These are phyloP conservation scores for Prunella vulgaris DNA, from an alignment of 257 asterid genomes.

Conservation along the genomic window DNA sequence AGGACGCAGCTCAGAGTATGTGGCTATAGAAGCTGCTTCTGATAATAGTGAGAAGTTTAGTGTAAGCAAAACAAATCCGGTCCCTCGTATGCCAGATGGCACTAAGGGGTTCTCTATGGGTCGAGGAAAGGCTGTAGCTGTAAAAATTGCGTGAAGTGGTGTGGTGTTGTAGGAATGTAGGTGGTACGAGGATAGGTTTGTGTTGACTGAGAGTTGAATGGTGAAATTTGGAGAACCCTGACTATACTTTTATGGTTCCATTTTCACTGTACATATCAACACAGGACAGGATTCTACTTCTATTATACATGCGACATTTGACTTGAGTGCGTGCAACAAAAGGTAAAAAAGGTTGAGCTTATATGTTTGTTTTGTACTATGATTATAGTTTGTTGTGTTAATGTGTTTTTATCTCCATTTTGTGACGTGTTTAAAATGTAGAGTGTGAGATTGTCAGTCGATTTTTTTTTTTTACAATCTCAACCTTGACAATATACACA, in stretches of 20 bases:
- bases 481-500: no score
- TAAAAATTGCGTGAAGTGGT: conserved; percentile 29
- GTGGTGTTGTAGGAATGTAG: background rate
- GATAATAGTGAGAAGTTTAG: conserved; percentile 33
- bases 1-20: conserved; percentile 30
- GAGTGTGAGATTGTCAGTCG: no score
- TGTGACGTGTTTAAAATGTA: no score
- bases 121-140: conserved; percentile 63
- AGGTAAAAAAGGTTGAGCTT: background rate
- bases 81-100: conserved; percentile 91
- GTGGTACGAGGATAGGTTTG: background rate
- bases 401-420: no score
- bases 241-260: background rate
- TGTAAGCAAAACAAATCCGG: conserved; percentile 37
- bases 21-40: conserved; percentile 19
- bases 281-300: conserved; percentile 3
- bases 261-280: conserved; percentile 14
- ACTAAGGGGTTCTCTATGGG: conserved; percentile 80
- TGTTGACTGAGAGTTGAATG: background rate
- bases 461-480: no score
- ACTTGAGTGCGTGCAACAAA: background rate
- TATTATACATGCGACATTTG: background rate
- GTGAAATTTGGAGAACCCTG: conserved; percentile 2
- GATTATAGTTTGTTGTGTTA: no score
- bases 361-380: no score